Base-by-base conservation (phyloP, 2,329 filamentous ascomycete species). In the Phaeosphaeria sp. region DNA sequence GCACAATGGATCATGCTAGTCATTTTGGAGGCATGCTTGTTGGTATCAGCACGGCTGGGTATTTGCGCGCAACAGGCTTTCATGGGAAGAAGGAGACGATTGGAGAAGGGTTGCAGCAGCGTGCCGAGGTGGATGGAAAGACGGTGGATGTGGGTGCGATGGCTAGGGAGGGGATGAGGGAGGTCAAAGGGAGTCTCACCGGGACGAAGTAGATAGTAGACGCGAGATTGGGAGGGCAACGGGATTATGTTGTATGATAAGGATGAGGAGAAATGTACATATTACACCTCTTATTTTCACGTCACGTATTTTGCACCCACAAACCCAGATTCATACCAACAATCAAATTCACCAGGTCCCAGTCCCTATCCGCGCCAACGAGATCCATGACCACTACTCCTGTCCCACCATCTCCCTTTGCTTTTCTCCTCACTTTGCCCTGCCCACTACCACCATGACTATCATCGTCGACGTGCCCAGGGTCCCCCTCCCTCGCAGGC, bases 321-420 rank as follows among this genome's bases (percentile, higher is more conserved):
- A 87, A 70, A 55, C 79, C 89, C 22, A 90, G 86, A 74, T 99
- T 99, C 92, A 96, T 93, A 6, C 91, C 93, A 6, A 98, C 89
- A 68, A 97, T 89, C 77, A 91, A 91, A 63, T 89, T 86, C 36
- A 96, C 87, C 54, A 98, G 78, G 79, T 97, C 93, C 94, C 94
- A 99, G 78, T 98, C 90, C 0, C 89, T 93, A 61, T 89, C 84
- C 59, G 88, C 82, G 2, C 95, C 95, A 50, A 97, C 93, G 91
- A 91, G 97, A 77, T 99, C 95, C 60, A 90, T 95, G 23, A 98
- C 90, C 46, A 98, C 88, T 58, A 98, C 87, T 3, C 95, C 95
- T 1, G 93, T 96, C 6, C 87, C 85, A 25, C 90, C 93, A 70
- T 92, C 88, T 1, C 74, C 74, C 9, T 22, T 46, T 49, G 64